These are phyloP conservation scores for Urochloa ruziziensis DNA, from an alignment of 176 grass and related monocot genomes.

Conservation along the genomic window DNA sequence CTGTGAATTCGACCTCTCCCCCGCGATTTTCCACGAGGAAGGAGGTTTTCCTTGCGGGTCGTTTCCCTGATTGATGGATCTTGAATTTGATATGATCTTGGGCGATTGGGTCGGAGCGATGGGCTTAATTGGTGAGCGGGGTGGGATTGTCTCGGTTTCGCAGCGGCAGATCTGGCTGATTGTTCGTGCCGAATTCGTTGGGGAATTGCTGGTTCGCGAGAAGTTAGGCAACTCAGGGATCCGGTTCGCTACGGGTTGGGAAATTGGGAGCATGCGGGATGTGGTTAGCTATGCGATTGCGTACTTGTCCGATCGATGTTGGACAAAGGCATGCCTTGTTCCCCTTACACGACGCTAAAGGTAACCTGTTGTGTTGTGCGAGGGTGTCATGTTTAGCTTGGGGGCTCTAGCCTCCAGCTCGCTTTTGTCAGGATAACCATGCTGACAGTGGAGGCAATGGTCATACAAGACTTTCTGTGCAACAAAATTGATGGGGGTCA, in stretches of 20 bases:
- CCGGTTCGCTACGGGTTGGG: not conserved
- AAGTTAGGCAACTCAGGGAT: not conserved
- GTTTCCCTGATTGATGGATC: not conserved
- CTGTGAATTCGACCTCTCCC: not conserved
- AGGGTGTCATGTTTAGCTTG: not conserved
- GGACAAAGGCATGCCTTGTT: not conserved
- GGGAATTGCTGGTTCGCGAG: not conserved
- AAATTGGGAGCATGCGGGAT: not conserved
- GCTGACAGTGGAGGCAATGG: not conserved
- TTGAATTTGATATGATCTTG: not conserved
- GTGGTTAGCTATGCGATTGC: not conserved
- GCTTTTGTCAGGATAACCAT: not conserved
- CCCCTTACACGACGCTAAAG: not conserved
- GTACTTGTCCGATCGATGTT: not conserved
- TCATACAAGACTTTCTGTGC: not conserved
- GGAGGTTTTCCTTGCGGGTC: not conserved
- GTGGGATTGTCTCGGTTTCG: not conserved
- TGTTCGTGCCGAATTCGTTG: not conserved
- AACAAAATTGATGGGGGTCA: not conserved
- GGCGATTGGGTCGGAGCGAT: not conserved
- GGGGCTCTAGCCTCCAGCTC: not conserved
- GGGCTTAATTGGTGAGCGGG: not conserved
- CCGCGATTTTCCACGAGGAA: not conserved
- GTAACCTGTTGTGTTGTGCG: not conserved
- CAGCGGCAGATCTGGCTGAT: not conserved